Evolutionary conservation across 129 eudicot genomes (phyloP), one percentile per base, ranked within the genome.

Genomic region (Flaveria robusta): DNA sequence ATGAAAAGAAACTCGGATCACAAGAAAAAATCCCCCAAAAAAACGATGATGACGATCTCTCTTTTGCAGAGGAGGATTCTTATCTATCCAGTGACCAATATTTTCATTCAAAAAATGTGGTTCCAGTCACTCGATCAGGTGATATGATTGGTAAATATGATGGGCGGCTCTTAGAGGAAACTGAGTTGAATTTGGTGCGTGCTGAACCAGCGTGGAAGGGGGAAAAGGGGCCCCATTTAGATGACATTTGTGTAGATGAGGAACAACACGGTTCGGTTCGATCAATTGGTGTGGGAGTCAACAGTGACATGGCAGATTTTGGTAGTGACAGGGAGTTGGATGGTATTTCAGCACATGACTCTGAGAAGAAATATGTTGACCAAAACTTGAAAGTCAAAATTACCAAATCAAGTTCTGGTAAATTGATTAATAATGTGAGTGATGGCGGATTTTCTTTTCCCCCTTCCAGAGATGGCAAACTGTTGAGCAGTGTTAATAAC

Each of bases 221-320:
- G 24, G 89, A 89, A 80, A 93, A 89, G 31, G 83, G 93, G 85
- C 83, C 87, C 68, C 80, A 76, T 68, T 62, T 83, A 49, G 94
- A 91, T 76, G 92, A 86, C 77, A 64, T 86, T 42, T 84, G 87
- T 77, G 72, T 86, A 82, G 97, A 91, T 67, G 99, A 95, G 54
- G 96, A 95, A 76, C 96, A 86, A 78, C 97, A 89, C 72, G 95
- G 87, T 82, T 91, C 96, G 12, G 99, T 95, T 39, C 85, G 97
- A 83, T 95, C 99, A 23, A 95, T 95, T 58, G 99, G 99, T 65
- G 99, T 95, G 41, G 99, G 99, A 56, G 89, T 91, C 62, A 95
- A 85, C 64, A 95, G 95, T 75, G 99, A 95, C 82, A 96, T 88
- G 71, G 93, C 97, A 42, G 98, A 94, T 68, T 81, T 94, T 37